Base-by-base conservation (phyloP, 257 asterid species). In the Solanum gracilifrons region DNA sequence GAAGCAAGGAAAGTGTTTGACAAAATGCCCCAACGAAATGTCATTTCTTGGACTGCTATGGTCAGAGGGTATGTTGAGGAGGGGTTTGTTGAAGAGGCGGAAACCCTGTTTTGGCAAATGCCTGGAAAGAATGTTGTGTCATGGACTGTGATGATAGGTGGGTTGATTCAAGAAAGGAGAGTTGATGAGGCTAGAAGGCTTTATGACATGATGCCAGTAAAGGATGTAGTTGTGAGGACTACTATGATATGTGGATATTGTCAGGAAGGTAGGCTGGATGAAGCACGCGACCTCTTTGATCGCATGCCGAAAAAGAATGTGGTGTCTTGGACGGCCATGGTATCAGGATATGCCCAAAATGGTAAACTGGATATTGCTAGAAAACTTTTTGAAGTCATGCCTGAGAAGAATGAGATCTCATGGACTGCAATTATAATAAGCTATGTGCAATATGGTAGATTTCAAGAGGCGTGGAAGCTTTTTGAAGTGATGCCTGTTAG, bases 381-480 rank as follows among this genome's bases (percentile, higher is more conserved):
- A 88, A 93, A 95, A 87, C 94, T 93, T 62, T 95, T 95, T 89
- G 98, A 94, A 91, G 98, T 95, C 89, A 94, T 95, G 96, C 97
- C 98, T 32, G 94, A 93, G 88, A 94, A 84, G 86, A 94, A 95
- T 72, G 98, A 94, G 87, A 94, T 95, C 62, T 94, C 98, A 60
- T 95, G 98, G 98, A 93, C 94, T 6, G 94, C 96, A 27, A 94
- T 95, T 95, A 88, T 95, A 86, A 89, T 87, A 92, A 95, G 96
- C 75, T 94, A 92, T 88, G 86, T 91, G 82, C 93, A 92, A 21
- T 87, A 91, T 85, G 97, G 94, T 87, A 92, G 97, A 90, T 89
- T 88, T 68, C 91, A 90, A 27, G 96, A 92, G 77, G 96, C 96
- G 1, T 92, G 92, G 90, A 90, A 93, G 88, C 93, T 95, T 86